Evolutionary conservation across 352 stramenopile species (phyloP).

Genomic region (Phytophthora kernoviae): DNA sequence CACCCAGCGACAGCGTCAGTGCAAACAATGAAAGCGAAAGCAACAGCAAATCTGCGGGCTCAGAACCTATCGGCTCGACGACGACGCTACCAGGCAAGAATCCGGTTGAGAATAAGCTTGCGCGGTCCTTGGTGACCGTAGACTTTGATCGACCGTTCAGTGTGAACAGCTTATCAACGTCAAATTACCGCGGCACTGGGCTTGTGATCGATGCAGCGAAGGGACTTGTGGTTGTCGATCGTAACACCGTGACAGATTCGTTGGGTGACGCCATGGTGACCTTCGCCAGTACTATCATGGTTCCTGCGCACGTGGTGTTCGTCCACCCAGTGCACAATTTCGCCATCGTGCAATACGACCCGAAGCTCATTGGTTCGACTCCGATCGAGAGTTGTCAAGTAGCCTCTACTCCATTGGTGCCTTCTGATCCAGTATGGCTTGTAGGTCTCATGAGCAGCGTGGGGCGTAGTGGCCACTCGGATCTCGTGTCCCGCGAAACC

Average conservation of each 20-base stretch:
- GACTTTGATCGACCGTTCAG: slow-evolving; percentile 88
- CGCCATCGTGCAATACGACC: slow-evolving; percentile 92
- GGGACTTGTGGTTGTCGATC: slow-evolving; percentile 91
- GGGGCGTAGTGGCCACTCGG: slow-evolving; percentile 76
- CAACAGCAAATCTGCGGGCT: slow-evolving; percentile 12
- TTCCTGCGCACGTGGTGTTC: slow-evolving; percentile 89
- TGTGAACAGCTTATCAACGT: slow-evolving; percentile 85
- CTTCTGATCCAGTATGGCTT: slow-evolving; percentile 84
- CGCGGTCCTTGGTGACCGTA: slow-evolving; percentile 83
- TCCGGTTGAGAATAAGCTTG: slow-evolving; percentile 78
- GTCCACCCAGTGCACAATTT: slow-evolving; percentile 94
- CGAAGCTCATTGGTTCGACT: slow-evolving; percentile 83
- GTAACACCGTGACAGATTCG: slow-evolving; percentile 91
- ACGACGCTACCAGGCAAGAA: slow-evolving; percentile 86
- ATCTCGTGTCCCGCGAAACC: slow-evolving; percentile 85
- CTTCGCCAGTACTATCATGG: slow-evolving; percentile 90
- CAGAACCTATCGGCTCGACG: slow-evolving; percentile 65
- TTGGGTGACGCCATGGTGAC: slow-evolving; percentile 90
- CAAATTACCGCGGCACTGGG: slow-evolving; percentile 86
- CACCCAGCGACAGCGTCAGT: slow-evolving; percentile 5
- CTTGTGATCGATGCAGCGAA: slow-evolving; percentile 89
- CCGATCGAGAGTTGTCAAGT: slow-evolving; percentile 83
- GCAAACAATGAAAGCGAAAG: slow-evolving; percentile 12
- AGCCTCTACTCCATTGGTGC: slow-evolving; percentile 56
- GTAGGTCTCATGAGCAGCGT: slow-evolving; percentile 86